Conservation (phyloP, 2,329 filamentous ascomycete species). For the Gaeumannomyces tritici region DNA sequence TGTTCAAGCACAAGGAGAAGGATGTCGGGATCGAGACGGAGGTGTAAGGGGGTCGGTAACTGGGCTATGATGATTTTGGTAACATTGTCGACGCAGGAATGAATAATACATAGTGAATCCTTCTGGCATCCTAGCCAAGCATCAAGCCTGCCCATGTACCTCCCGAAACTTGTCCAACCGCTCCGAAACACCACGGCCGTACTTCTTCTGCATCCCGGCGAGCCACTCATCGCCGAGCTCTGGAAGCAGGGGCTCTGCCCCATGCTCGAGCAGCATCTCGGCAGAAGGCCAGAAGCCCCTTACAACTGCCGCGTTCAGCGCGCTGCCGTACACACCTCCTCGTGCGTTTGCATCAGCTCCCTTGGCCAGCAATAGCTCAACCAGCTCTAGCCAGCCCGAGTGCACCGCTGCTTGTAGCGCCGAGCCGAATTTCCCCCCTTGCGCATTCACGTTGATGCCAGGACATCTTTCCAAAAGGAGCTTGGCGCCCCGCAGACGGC, state of each 20-base stretch:
- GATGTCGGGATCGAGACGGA: conserved; percentile 58
- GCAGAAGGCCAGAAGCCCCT: neutral
- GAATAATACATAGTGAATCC: no score
- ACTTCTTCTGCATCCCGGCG: neutral
- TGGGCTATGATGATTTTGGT: no score
- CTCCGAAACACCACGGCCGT: neutral
- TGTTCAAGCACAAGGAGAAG: conserved; percentile 51
- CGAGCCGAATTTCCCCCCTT: neutral
- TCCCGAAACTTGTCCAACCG: neutral
- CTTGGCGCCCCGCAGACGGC: neutral
- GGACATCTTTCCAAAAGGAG: neutral
- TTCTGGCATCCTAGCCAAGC: no score
- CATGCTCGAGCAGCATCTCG: neutral
- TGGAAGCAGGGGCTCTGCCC: neutral
- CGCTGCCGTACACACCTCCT: neutral
- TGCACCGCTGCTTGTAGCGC: neutral
- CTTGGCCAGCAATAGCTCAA: neutral
- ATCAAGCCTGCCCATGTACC: neutral
- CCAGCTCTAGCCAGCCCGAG: neutral
- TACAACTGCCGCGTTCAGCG: neutral
- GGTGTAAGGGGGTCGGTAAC: conserved; percentile 31
- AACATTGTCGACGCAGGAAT: no score
- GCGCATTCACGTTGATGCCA: neutral
- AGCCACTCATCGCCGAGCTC: neutral
- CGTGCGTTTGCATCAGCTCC: neutral